Conservation (phyloP, 352 stramenopile genomes). For the Phytophthora foliorum region DNA sequence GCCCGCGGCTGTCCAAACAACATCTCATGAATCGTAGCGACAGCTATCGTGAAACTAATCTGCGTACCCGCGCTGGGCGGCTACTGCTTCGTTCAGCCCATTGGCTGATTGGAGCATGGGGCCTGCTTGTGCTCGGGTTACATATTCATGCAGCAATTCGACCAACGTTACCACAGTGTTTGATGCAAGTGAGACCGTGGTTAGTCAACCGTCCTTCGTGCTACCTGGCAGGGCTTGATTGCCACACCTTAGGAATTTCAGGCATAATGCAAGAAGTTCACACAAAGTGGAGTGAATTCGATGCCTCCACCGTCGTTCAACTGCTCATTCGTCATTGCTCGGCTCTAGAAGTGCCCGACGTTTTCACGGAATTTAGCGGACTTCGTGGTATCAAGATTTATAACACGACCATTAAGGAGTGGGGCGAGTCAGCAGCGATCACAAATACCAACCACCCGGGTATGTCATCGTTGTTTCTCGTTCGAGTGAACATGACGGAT, state of each 20-base stretch:
- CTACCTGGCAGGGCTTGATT: constrained; percentile 46
- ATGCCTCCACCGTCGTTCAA: constrained; percentile 28
- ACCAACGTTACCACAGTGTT: constrained; percentile 15
- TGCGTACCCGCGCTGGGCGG: background rate
- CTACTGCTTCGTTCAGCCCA: background rate
- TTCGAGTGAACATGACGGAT: constrained; percentile 44
- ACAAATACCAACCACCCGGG: constrained; percentile 19
- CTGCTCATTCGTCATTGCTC: constrained; percentile 44
- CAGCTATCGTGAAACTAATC: background rate
- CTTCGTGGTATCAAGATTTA: constrained; percentile 46
- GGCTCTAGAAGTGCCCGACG: constrained; percentile 24
- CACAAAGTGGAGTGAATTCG: constrained; percentile 25
- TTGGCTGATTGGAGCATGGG: constrained; percentile 11
- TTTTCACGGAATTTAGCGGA: constrained; percentile 28
- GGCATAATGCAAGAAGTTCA: constrained; percentile 22
- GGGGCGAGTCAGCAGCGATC: constrained; percentile 31
- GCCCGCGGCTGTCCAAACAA: background rate
- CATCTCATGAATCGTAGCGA: background rate
- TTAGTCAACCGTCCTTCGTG: constrained; percentile 34
- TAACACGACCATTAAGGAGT: constrained; percentile 42
- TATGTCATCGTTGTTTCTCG: constrained; percentile 39
- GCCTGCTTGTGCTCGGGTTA: constrained; percentile 11
- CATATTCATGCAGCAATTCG: constrained; percentile 16
- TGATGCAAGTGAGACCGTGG: constrained; percentile 43
- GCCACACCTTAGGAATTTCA: constrained; percentile 14